Base-by-base conservation (phyloP, 2,329 filamentous ascomycete genomes). In the Colletotrichum sp. region DNA sequence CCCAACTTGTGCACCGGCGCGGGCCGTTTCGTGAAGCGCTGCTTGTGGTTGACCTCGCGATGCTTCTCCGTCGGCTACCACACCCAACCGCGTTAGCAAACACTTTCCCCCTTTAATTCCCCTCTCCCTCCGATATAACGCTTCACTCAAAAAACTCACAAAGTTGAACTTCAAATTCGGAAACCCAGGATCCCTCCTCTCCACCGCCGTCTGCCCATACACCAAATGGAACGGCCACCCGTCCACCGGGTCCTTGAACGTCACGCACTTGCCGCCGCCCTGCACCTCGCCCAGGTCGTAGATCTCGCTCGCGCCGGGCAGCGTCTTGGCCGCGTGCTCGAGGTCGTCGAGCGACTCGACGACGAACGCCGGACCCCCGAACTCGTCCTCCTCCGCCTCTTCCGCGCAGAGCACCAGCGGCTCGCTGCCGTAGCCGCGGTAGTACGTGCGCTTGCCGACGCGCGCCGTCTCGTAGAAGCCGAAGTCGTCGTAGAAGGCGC, bases 381-480 rank as follows among this genome's bases (percentile, higher is more conserved):
- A 94, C 72, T 86, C 84, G 74, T 89, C 84, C 80, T 87, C 82
- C 65, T 83, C 80, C 3, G 89, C 87, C 66, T 85, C 84, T 75
- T 87, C 85, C 64, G 90, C 88, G 77, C 90, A 91, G 60, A 93
- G 86, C 4, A 92, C 84, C 80, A 91, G 93, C 15, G 91, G 90
- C 78, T 93, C 91, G 8, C 83, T 84, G 16, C 92, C 91, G 79
- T 92, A 93, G 21, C 92, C 92, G 55, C 90, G 88, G 81, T 89
- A 92, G 85, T 90, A 93, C 36, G 90, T 89, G 72, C 84, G 87
- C 62, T 87, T 83, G 32, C 84, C 86, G 4, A 81, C 78, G 68
- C 80, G 81, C 75, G 84, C 83, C 12, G 81, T 80, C 78, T 87
- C 84, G 52, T 79, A 81, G 80, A 89, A 88, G 76, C 88, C 88